Base-by-base conservation (phyloP, 768 basidiomycete species). In the Lactarius pseudohatsudake region DNA sequence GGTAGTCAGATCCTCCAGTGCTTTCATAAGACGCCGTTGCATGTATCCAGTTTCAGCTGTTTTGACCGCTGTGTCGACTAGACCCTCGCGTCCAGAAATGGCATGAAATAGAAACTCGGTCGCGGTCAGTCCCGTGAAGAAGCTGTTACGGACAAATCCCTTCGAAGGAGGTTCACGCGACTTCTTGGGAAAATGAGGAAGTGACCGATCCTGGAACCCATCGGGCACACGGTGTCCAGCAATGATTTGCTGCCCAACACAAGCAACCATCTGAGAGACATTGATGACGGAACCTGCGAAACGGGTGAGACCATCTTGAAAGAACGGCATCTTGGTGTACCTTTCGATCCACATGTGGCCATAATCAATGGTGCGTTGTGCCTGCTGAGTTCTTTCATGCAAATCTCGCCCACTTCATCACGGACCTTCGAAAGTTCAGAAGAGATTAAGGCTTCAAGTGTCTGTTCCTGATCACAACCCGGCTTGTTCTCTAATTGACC, bases 1-100 rank as follows among this genome's bases (percentile, higher is more conserved):
- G 0, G 92, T 94, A 3, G 93, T 94, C 43, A 99, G 80, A 79
- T 99, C 97, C 75, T 99, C 97, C 70, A 99, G 78, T 2, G 96
- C 96, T 76, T 99, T 99, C 97, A 99, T 98, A 68, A 99, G 77
- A 64, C 97, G 92, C 59, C 97, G 87, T 74, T 96, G 94, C 96
- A 99, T 99, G 79, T 99, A 99, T 50, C 97, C 97, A 1, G 97
- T 99, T 77, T 99, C 97, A 16, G 97, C 97, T 0, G 97, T 99
- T 79, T 99, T 99, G 78, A 99, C 97, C 30, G 97, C 97, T 0
- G 97, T 99, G 79, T 99, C 97, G 73, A 99, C 96, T 61, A 99
- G 79, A 78, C 97, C 97, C 79, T 98, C 97, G 72, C 97, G 90
- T 65, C 97, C 97, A 16, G 96, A 97, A 71, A 99, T 98, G 62